Percentiles rank a stretch among this genome's conserved stretches.
phyloP scores from a whole-genome alignment of 257 asterid species.

The Rhazya stricta region DNA sequence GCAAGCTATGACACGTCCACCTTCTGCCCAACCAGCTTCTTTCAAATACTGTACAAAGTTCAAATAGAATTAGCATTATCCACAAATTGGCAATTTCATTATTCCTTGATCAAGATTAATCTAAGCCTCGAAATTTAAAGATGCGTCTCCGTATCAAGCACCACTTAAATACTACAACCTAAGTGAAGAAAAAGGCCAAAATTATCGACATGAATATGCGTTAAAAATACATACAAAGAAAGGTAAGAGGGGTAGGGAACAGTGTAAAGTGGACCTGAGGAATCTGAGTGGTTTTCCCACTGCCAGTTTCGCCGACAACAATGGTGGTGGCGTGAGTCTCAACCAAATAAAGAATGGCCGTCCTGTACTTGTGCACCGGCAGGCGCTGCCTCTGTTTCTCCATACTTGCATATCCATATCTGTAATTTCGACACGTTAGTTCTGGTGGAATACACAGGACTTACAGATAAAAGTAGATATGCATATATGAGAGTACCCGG shows the following conservation, averaged over 20 bases:
- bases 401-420: slow-evolving; percentile 55
- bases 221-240: not conserved
- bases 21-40: slow-evolving; percentile 97
- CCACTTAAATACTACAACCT: not conserved
- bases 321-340: slow-evolving; percentile 88
- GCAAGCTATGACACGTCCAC: slow-evolving; percentile 86
- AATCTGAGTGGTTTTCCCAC: slow-evolving; percentile 97
- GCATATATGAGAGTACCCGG: slow-evolving; percentile 42
- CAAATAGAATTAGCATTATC: slow-evolving; percentile 5
- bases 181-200: not conserved
- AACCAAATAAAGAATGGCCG: slow-evolving; percentile 67
- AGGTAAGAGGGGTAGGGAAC: not conserved
- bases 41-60: slow-evolving; percentile 55
- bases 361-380: slow-evolving; percentile 69
- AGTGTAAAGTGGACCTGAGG: slow-evolving; percentile 57
- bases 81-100: not conserved
- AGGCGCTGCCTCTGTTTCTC: slow-evolving; percentile 75
- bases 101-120: not conserved
- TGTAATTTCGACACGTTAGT: slow-evolving; percentile 12
- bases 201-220: not conserved
- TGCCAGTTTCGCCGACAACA: slow-evolving; percentile 92
- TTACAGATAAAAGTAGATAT: not conserved
- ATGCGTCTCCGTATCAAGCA: not conserved
- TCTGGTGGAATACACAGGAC: not conserved
- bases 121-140: not conserved